Conservation (phyloP, 2,329 filamentous ascomycete species). For the Madurella fahalii region DNA sequence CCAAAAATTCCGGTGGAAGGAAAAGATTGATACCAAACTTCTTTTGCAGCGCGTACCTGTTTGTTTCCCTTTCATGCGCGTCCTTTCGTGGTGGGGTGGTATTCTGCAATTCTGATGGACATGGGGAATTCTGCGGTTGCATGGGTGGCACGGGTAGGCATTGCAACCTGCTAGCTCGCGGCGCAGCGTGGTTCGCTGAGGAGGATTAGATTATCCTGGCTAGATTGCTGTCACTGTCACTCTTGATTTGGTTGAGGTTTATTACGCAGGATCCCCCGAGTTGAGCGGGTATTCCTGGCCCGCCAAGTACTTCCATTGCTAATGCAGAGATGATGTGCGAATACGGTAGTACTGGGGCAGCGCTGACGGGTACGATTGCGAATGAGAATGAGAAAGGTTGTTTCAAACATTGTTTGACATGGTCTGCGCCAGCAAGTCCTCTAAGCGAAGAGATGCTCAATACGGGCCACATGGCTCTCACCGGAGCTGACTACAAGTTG, state of each 20-base stretch:
- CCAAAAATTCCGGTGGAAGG: constrained; percentile 1
- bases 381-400: too few species aligned
- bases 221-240: not conserved
- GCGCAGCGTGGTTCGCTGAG: constrained; percentile 7
- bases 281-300: not conserved
- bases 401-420: too few species aligned
- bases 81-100: constrained; percentile 6
- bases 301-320: not conserved
- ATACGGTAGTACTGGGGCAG: too few species aligned
- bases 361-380: too few species aligned
- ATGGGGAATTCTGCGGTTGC: constrained; percentile 13
- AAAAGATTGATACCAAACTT: constrained; percentile 17
- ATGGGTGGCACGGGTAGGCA: constrained; percentile 14
- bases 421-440: too few species aligned
- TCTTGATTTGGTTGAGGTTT: too few species aligned
- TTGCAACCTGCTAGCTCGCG: constrained; percentile 16
- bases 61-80: too few species aligned
- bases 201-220: not conserved
- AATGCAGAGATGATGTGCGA: not conserved
- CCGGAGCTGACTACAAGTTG: not conserved
- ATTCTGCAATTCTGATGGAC: constrained; percentile 15
- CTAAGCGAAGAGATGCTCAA: too few species aligned
- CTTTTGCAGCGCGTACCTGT: too few species aligned
- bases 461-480: too few species aligned
- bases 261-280: not conserved